Conservation (phyloP, 2,329 filamentous ascomycete genomes). For the Calonectria multiphialidica region DNA sequence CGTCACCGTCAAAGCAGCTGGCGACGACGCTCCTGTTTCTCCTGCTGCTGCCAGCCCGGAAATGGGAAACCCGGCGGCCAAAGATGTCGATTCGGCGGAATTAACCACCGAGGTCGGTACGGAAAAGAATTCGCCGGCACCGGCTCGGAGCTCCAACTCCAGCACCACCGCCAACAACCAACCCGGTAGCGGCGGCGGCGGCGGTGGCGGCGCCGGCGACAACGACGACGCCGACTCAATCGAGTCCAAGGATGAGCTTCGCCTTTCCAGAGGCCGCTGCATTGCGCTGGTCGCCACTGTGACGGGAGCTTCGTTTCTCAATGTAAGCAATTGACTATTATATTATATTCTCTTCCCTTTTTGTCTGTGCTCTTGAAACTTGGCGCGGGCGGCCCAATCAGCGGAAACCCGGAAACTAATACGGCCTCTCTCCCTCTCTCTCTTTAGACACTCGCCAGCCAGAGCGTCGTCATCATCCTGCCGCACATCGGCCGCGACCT, state of each 20-base stretch:
- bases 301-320: conserved; percentile 68
- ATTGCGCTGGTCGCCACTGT: conserved; percentile 67
- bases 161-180: not conserved
- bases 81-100: not conserved
- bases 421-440: not conserved
- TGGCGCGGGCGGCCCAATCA: not conserved
- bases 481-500: conserved; percentile 71
- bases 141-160: conserved; percentile 7
- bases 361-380: no score
- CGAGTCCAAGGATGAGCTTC: conserved; percentile 44
- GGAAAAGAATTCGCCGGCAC: conserved; percentile 25
- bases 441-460: conserved; percentile 42
- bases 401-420: not conserved
- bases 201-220: conserved; percentile 19
- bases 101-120: conserved; percentile 8
- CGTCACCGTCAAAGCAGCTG: not conserved
- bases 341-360: not conserved
- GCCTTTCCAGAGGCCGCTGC: conserved; percentile 63
- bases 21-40: not conserved
- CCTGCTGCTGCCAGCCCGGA: not conserved
- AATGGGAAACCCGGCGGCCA: not conserved
- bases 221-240: conserved; percentile 32
- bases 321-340: conserved; percentile 51
- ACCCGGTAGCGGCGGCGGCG: conserved; percentile 19
- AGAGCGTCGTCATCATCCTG: conserved; percentile 52